phyloP scores from a whole-genome alignment of 2,329 filamentous ascomycete genomes.

The Erysiphe pulchra region DNA sequence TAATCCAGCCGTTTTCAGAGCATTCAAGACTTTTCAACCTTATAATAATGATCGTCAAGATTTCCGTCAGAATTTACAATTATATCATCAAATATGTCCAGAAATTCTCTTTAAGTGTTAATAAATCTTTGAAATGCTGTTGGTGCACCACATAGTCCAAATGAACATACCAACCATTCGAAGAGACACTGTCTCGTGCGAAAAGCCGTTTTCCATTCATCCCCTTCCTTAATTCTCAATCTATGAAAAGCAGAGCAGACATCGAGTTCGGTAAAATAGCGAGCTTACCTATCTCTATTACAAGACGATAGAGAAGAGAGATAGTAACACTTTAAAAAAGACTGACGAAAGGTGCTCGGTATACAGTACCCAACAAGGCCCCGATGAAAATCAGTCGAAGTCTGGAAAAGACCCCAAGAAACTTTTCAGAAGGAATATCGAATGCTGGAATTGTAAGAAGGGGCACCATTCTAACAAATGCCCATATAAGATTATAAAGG shows the following conservation, averaged over 20 bases:
- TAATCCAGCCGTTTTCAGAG: background rate
- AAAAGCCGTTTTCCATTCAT: too few relatives aligned
- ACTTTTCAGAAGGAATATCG: background rate
- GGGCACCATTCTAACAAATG: background rate
- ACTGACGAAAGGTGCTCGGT: too few relatives aligned
- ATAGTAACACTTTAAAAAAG: too few relatives aligned
- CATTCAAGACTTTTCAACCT: background rate
- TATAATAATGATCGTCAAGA: background rate
- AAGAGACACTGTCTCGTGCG: background rate
- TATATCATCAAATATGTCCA: background rate
- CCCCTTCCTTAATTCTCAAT: too few relatives aligned
- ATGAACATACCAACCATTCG: background rate
- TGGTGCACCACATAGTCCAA: background rate
- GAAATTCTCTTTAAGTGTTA: background rate
- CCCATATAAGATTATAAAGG: background rate
- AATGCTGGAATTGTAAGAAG: background rate
- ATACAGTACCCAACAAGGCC: too few relatives aligned
- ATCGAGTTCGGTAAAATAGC: too few relatives aligned
- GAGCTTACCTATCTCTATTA: too few relatives aligned
- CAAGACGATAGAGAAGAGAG: too few relatives aligned
- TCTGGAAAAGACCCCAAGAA: background rate
- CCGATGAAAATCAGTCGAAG: too few relatives aligned
- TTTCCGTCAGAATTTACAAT: background rate
- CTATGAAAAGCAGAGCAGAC: too few relatives aligned
- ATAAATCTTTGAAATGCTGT: background rate